Conservation (phyloP, 2,329 filamentous ascomycete genomes). For the Tolypocladium guangdongense region DNA sequence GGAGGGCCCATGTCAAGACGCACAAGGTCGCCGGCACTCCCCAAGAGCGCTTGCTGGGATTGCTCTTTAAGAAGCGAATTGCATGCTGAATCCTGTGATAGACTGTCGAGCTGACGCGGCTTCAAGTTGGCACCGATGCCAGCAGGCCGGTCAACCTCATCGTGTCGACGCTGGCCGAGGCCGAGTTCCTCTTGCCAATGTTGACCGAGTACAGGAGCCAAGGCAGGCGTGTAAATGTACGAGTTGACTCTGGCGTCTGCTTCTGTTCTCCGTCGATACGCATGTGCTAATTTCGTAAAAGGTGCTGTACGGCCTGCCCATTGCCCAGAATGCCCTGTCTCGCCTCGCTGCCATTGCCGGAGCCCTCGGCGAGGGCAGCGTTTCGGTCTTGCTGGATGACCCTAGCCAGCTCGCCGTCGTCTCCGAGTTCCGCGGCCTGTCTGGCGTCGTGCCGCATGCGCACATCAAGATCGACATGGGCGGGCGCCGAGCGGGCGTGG, state of each 20-base stretch:
- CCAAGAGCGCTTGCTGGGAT: too few relatives aligned
- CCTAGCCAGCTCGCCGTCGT: conserved; percentile 42
- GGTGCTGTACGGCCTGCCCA: conserved; percentile 63
- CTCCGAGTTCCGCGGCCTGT: conserved; percentile 28
- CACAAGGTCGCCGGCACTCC: conserved; percentile 49
- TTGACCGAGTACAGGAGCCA: conserved; percentile 44
- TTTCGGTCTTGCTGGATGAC: conserved; percentile 63
- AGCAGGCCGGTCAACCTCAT: conserved; percentile 47
- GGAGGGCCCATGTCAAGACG: conserved; percentile 72
- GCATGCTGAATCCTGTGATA: conserved; percentile 14
- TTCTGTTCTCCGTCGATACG: too few relatives aligned
- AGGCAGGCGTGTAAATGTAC: conserved; percentile 48
- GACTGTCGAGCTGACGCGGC: conserved; percentile 53
- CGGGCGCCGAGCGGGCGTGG: conserved; percentile 58
- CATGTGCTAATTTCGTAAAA: conserved; percentile 13
- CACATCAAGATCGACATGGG: conserved; percentile 71
- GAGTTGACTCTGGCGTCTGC: conserved; percentile 7
- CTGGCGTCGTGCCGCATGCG: conserved; percentile 39
- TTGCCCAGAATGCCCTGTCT: conserved; percentile 47
- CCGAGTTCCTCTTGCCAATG: conserved; percentile 53
- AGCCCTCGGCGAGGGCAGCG: conserved; percentile 40
- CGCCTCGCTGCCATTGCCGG: conserved; percentile 47
- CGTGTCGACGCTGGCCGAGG: conserved; percentile 64
- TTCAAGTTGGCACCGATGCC: conserved; percentile 55
- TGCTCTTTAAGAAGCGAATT: neutral